These are phyloP conservation scores for Phytophthora tubulina DNA, from an alignment of 352 stramenopile species.

Conservation along the genomic window DNA sequence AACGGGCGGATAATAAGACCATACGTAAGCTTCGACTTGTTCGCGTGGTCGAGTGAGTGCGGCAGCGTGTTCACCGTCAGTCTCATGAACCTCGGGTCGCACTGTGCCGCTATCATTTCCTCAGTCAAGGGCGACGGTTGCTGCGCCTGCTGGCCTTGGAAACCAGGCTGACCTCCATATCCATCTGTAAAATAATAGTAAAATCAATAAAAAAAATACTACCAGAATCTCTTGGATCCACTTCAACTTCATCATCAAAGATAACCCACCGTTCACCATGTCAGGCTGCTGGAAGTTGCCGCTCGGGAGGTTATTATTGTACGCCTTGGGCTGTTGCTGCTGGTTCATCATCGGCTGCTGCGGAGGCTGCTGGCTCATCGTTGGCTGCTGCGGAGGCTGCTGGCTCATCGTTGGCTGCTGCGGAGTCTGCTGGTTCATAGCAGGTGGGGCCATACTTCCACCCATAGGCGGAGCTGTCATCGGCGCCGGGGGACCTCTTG, in stretches of 20 bases:
- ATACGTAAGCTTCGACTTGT: conserved; percentile 87
- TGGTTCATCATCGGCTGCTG: conserved; percentile 39
- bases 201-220: conserved; percentile 5
- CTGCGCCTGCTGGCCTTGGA: conserved; percentile 56
- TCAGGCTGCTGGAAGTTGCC: conserved; percentile 88
- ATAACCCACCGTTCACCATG: conserved; percentile 73
- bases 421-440: conserved; percentile 39
- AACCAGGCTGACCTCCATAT: conserved; percentile 58
- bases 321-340: conserved; percentile 27
- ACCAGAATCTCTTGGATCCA: conserved; percentile 8
- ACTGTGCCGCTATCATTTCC: conserved; percentile 79
- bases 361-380: conserved; percentile 37
- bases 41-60: conserved; percentile 85
- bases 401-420: conserved; percentile 42
- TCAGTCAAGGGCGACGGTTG: conserved; percentile 68
- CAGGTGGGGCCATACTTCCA: conserved; percentile 34
- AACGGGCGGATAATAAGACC: conserved; percentile 88
- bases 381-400: conserved; percentile 31
- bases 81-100: conserved; percentile 86
- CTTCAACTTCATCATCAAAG: conserved; percentile 1
- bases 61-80: conserved; percentile 78
- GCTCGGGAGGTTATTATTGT: conserved; percentile 61
- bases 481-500: conserved; percentile 30
- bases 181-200: conserved; percentile 48
- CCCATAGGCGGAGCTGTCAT: conserved; percentile 53